These are phyloP conservation scores for Metarhizium album DNA, from an alignment of 2,329 filamentous ascomycete species.

Conservation along the genomic window DNA sequence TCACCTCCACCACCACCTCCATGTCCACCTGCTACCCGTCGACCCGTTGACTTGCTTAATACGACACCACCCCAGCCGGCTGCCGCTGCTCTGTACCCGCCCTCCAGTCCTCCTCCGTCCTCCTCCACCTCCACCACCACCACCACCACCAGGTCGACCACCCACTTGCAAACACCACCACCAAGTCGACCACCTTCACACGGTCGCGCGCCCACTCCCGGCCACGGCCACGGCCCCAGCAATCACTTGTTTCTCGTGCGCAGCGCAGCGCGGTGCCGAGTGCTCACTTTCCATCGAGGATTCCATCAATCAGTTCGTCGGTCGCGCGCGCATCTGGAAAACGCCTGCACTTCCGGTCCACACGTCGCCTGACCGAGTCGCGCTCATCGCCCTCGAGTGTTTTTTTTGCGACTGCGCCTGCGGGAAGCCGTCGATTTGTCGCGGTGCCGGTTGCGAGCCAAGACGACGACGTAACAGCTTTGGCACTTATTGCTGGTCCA, in stretches of 20 bases:
- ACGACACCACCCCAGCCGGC: conserved; percentile 5
- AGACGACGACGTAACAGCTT: background rate
- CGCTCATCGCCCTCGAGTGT: conserved; percentile 3
- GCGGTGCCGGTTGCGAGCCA: conserved; percentile 1
- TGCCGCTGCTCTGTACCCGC: conserved; percentile 10
- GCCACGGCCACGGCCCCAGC: conserved; percentile 9
- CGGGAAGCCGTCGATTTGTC: background rate
- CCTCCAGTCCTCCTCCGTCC: conserved; percentile 8
- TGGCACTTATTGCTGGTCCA: conserved; percentile 1
- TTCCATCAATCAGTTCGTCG: background rate
- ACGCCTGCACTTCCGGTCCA: conserved; percentile 3
- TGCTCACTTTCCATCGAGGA: conserved; percentile 1
- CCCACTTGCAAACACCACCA: conserved; percentile 9
- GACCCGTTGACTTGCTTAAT: conserved; percentile 5
- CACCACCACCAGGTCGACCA: conserved; percentile 11
- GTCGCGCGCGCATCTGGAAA: conserved; percentile 4
- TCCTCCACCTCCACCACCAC: conserved; percentile 12
- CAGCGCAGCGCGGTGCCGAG: background rate
- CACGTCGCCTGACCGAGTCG: background rate
- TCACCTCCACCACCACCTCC: conserved; percentile 6
- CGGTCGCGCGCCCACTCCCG: conserved; percentile 11
- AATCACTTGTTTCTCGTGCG: conserved; percentile 1
- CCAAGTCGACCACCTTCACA: conserved; percentile 6
- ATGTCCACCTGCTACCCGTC: no score
- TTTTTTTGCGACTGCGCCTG: background rate